A percentile compares a stretch with the other conserved stretches of the same genome.
These are phyloP conservation scores for Dothidotthia symphoricarpi DNA, from an alignment of 2,329 filamentous ascomycete genomes.

Conservation along the genomic window DNA sequence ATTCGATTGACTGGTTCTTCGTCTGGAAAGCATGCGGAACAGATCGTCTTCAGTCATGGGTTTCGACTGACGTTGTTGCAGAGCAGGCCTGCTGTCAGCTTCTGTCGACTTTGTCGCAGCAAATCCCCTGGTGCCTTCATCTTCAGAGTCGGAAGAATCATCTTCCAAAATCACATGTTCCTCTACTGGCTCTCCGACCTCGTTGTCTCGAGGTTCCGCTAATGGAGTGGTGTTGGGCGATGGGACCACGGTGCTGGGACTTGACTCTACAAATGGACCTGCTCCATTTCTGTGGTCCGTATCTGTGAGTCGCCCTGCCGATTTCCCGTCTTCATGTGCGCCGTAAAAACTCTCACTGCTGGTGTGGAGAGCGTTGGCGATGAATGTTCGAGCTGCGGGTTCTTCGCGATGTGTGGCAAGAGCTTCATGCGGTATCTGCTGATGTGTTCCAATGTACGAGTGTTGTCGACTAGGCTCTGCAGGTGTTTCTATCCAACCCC, in stretches of 20 bases:
- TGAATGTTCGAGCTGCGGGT: slow-evolving; percentile 9
- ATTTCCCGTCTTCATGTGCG: slow-evolving; percentile 8
- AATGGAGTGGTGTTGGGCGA: not conserved
- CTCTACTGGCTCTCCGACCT: slow-evolving; percentile 8
- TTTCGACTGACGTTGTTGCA: slow-evolving; percentile 23
- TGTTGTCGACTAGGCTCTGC: slow-evolving; percentile 23
- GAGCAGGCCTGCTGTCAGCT: slow-evolving; percentile 15
- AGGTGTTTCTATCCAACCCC: slow-evolving; percentile 39
- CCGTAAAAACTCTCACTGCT: slow-evolving; percentile 16
- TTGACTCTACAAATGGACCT: slow-evolving; percentile 7
- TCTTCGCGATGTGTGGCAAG: slow-evolving; percentile 1
- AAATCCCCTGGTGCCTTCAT: slow-evolving; percentile 19
- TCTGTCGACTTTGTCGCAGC: slow-evolving; percentile 22
- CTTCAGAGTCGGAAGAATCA: slow-evolving; percentile 21
- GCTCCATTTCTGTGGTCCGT: slow-evolving; percentile 13
- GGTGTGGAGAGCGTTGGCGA: slow-evolving; percentile 22
- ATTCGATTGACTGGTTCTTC: slow-evolving; percentile 43
- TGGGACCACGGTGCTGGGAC: slow-evolving; percentile 1
- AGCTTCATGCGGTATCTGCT: slow-evolving; percentile 6
- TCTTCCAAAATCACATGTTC: slow-evolving; percentile 16
- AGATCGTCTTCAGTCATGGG: slow-evolving; percentile 54
- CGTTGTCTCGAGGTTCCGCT: slow-evolving; percentile 1
- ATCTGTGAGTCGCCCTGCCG: slow-evolving; percentile 8
- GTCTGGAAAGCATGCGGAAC: slow-evolving; percentile 51
- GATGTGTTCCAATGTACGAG: slow-evolving; percentile 22